Evolutionary conservation across 2,329 filamentous ascomycete species (phyloP).

Genomic region (Sporothrix inflata): DNA sequence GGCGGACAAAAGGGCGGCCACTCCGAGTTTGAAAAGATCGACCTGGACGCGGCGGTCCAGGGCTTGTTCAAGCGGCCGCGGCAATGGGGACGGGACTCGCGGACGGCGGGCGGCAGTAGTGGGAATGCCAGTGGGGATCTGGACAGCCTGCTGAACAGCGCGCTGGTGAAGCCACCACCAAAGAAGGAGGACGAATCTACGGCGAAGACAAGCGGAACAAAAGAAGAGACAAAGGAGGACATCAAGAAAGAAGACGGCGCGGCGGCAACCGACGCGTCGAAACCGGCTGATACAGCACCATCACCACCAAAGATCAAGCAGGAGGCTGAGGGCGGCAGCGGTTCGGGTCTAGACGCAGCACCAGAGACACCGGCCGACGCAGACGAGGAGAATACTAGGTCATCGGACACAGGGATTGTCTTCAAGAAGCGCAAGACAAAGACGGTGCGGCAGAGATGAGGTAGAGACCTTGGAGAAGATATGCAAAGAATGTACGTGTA

Average conservation of each 20-base stretch:
- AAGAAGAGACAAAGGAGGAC: neutral
- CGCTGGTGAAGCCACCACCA: constrained; percentile 37
- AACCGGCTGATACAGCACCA: neutral
- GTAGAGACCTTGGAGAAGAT: neutral
- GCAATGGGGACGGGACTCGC: constrained; percentile 58
- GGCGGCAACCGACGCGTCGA: neutral
- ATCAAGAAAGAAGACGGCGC: neutral
- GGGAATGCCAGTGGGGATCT: constrained; percentile 56
- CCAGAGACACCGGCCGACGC: neutral
- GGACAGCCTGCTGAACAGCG: constrained; percentile 60
- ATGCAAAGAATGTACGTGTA: neutral
- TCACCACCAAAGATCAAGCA: constrained; percentile 13
- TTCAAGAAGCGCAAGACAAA: constrained; percentile 82
- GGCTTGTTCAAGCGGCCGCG: constrained; percentile 63
- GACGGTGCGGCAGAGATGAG: constrained; percentile 62
- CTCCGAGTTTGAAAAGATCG: constrained; percentile 60
- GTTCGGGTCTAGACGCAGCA: neutral
- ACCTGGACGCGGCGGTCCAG: constrained; percentile 61
- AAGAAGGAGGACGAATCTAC: constrained; percentile 37
- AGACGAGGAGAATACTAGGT: neutral
- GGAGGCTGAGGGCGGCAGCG: neutral
- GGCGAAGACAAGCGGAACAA: constrained; percentile 23
- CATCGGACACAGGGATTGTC: constrained; percentile 40
- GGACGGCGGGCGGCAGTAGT: constrained; percentile 46
- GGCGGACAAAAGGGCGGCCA: constrained; percentile 60